phyloP scores from a whole-genome alignment of 345 rosid species.

The Firmiana major region DNA sequence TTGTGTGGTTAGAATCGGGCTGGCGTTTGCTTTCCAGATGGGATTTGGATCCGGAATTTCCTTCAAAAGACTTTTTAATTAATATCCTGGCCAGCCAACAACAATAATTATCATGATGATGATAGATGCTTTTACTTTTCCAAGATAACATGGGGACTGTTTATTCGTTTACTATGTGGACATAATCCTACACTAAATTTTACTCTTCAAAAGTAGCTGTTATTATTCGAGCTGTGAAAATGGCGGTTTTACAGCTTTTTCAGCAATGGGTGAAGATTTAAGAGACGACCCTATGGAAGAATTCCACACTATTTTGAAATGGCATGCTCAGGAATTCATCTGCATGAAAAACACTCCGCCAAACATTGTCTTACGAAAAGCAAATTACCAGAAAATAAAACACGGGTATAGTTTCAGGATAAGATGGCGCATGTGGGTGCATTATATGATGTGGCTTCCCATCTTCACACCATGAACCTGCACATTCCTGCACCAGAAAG shows the following conservation, averaged over 20 bases:
- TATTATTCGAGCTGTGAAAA: constrained; percentile 1
- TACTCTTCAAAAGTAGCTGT: constrained; percentile 5
- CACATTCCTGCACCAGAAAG: constrained; percentile 30
- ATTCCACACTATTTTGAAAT: not conserved
- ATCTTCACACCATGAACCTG: constrained; percentile 31
- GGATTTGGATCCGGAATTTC: constrained; percentile 13
- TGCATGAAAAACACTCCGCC: not conserved
- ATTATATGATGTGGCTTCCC: constrained; percentile 36
- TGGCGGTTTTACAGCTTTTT: constrained; percentile 3
- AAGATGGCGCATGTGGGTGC: constrained; percentile 22
- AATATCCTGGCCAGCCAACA: constrained; percentile 27
- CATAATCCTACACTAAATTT: constrained; percentile 7
- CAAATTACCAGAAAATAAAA: not conserved
- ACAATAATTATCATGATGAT: constrained; percentile 37
- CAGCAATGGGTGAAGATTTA: constrained; percentile 1
- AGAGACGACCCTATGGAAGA: not conserved
- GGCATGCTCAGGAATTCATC: not conserved
- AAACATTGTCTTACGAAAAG: not conserved
- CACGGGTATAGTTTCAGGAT: constrained; percentile 8
- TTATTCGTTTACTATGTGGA: constrained; percentile 9
- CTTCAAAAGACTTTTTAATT: not conserved
- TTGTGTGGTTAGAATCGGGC: constrained; percentile 1
- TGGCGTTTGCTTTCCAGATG: constrained; percentile 40
- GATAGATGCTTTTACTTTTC: constrained; percentile 21
- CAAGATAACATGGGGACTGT: constrained; percentile 15